Base-by-base conservation (phyloP, 495 filamentous ascomycete species). In the Aspergillus campestris region DNA sequence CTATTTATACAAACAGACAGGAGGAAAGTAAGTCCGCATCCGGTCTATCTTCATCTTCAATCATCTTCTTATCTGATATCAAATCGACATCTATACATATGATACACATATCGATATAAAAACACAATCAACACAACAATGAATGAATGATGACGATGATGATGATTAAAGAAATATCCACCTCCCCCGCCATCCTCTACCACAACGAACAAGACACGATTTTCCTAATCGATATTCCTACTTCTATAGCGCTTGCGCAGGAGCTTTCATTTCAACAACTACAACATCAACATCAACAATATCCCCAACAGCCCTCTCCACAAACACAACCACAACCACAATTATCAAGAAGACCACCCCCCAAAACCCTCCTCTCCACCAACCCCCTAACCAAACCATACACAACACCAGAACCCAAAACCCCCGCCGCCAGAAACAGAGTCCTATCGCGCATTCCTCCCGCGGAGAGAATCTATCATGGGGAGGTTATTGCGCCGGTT, bases 161-260 rank as follows among this genome's bases (percentile, higher is more conserved):
- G n/a, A n/a, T n/a, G n/a, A n/a, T n/a, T n/a, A n/a, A 12, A 56
- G 8, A 34, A 45, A 12, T 52, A 56, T 9, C 47, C 64, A 15
- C 18, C 18, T 24, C 18, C 4, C 18, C 18, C 18, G 18, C 18
- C 18, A 66, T 81, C 11, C 66, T 85, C 18, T 81, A 75, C 57
- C 65, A 76, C 40, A 77, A 76, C 47, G 15, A 40, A 11, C 44
- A 57, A 1, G 39, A 58, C 5, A 70, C 67, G 3, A 49, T 75
- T 13, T 73, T 75, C 31, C 61, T 87, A 10, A 49, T 87, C 35
- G 83, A 87, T 52, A 79, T 83, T 14, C 83, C 83, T 11, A 49
- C 50, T n/a, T 85, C 83, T 3, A 82, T 86, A 46, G 49, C 59
- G 1, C 54, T 64, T 12, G 61, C 60, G n/a, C 67, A 69, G 44